phyloP scores from a whole-genome alignment of 1,139 yeast species.

The Keqinozyma sinolaborantium region DNA sequence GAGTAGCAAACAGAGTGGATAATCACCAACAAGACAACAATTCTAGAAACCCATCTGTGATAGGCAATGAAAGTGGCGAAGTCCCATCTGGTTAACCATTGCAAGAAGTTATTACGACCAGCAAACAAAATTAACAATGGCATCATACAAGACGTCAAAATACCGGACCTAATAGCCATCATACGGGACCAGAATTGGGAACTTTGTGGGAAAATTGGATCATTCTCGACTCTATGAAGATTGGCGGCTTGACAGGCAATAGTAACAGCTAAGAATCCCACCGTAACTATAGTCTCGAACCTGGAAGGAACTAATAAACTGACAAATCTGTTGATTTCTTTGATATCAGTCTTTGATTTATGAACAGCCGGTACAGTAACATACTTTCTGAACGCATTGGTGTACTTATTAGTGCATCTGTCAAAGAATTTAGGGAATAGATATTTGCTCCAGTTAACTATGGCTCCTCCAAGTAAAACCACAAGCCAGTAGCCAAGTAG shows the following conservation, averaged over 20 bases:
- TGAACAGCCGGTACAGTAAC: conserved; percentile 29
- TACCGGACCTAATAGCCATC: conserved; percentile 31
- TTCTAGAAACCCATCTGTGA: conserved; percentile 39
- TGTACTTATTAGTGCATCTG: conserved; percentile 17
- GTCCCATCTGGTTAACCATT: conserved; percentile 38
- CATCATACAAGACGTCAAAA: conserved; percentile 23
- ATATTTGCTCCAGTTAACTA: conserved; percentile 38
- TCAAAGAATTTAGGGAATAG: conserved; percentile 23
- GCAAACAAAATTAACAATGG: conserved; percentile 39
- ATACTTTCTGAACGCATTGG: conserved; percentile 24
- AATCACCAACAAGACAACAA: conserved; percentile 21
- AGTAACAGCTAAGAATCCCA: conserved; percentile 42
- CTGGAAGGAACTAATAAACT: conserved; percentile 27
- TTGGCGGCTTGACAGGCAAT: conserved; percentile 31
- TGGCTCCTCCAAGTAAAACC: conserved; percentile 35
- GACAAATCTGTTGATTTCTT: conserved; percentile 15
- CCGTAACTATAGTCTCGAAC: conserved; percentile 21
- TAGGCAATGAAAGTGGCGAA: conserved; percentile 32
- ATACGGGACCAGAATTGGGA: conserved; percentile 21
- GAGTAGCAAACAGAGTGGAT: conserved; percentile 42
- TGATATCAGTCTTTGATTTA: conserved; percentile 21
- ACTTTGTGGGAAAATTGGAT: conserved; percentile 19
- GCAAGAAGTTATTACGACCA: conserved; percentile 42
- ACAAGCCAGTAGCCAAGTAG: conserved; percentile 47
- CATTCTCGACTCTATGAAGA: conserved; percentile 16